Conservation (phyloP, 192 early-diverging fungal genomes). For the Umbelopsis isabellina region DNA sequence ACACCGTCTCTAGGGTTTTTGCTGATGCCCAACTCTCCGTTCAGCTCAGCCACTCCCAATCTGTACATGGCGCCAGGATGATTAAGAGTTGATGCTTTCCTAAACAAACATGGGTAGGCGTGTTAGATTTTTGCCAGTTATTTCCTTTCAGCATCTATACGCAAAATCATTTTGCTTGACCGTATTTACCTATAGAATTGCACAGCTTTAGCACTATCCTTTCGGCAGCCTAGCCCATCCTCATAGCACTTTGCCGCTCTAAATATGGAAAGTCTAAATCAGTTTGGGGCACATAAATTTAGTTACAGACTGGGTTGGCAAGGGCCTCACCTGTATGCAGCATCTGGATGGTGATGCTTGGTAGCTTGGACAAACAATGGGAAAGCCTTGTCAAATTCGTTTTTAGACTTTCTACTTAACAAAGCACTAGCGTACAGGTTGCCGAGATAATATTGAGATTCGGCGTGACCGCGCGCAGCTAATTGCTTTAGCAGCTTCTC, state of each 20-base stretch:
- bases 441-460: slow-evolving; percentile 71
- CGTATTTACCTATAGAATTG: slow-evolving; percentile 65
- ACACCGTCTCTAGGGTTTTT: slow-evolving; percentile 60
- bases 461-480: slow-evolving; percentile 54
- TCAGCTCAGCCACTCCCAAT: slow-evolving; percentile 43
- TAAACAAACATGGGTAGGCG: neutral
- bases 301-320: too few relatives aligned
- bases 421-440: slow-evolving; percentile 67
- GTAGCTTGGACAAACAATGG: slow-evolving; percentile 66
- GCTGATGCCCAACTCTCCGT: slow-evolving; percentile 56
- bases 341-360: slow-evolving; percentile 66
- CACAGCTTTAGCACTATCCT: slow-evolving; percentile 57
- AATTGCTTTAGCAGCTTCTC: slow-evolving; percentile 63
- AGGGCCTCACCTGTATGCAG: slow-evolving; percentile 49
- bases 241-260: slow-evolving; percentile 65
- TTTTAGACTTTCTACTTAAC: slow-evolving; percentile 51
- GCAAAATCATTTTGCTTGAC: neutral
- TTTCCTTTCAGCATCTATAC: neutral
- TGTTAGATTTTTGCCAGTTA: neutral
- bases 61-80: slow-evolving; percentile 70
- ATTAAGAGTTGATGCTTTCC: slow-evolving; percentile 40
- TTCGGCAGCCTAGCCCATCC: slow-evolving; percentile 62
- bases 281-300: too few relatives aligned
- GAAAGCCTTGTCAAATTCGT: slow-evolving; percentile 68
- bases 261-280: neutral